Evolutionary conservation across 805 yeast species (phyloP).

Genomic region (Saitoella complicata): DNA sequence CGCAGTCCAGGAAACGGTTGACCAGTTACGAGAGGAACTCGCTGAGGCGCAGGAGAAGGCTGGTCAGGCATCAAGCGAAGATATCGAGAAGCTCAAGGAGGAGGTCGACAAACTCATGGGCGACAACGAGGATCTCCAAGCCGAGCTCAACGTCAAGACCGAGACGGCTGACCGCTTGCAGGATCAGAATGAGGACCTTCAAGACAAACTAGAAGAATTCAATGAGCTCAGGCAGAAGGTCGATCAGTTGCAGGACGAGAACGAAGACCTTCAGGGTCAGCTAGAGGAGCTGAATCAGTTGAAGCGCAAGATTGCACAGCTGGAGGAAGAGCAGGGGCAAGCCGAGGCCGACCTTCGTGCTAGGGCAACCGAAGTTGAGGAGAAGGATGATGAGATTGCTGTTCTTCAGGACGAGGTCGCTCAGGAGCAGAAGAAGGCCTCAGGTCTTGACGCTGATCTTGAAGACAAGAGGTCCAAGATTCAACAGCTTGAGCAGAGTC

Average conservation of each 20-base stretch:
- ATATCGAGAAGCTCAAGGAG: constrained; percentile 26
- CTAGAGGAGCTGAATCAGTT: too few relatives aligned
- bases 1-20: too few relatives aligned
- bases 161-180: neutral
- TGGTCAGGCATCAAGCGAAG: constrained; percentile 1
- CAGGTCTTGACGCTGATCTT: neutral
- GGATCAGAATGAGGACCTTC: neutral
- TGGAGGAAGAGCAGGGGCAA: too few relatives aligned
- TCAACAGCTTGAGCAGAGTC: neutral
- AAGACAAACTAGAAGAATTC: neutral
- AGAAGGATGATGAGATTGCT: constrained; percentile 1
- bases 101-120: constrained; percentile 48
- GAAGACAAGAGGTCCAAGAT: neutral
- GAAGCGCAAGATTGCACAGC: too few relatives aligned
- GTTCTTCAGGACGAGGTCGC: neutral
- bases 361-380: neutral
- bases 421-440: neutral
- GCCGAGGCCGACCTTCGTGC: too few relatives aligned
- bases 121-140: constrained; percentile 48
- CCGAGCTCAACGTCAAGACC: constrained; percentile 30
- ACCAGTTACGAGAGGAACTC: too few relatives aligned
- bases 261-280: too few relatives aligned
- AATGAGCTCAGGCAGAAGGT: neutral
- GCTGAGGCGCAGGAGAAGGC: too few relatives aligned
- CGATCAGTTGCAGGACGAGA: too few relatives aligned